Base-by-base conservation (phyloP, 371 early-diverging fungal genomes). In the Syncephalastrum contaminatum region DNA sequence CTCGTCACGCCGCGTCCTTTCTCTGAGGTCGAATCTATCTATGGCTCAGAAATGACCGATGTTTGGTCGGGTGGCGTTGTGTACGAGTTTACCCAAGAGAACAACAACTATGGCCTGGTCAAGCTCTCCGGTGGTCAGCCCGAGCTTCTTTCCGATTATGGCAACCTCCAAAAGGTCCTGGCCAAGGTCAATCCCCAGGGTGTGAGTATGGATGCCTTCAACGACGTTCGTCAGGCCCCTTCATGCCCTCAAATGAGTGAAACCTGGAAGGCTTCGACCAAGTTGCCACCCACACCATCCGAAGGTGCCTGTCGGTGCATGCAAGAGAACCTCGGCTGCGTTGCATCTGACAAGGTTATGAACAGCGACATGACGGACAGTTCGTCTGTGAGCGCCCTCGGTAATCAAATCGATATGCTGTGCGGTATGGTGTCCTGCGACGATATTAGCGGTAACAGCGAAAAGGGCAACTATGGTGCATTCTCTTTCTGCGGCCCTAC, bases 31-130 rank as follows among this genome's bases (percentile, higher is more conserved):
- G 73, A 68, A 24, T 76, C 89, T 16, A 71, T 92, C 42, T 88
- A 85, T 57, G 87, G 89, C 10, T 59, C 82, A 0, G 82, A 86
- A 20, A 90, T 92, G 92, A 73, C 71, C 6, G 54, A 57, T 46
- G 69, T 70, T 0, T 88, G 87, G 75, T 89, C 89, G 1, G 91
- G 91, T 20, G 92, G 90, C 24, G 80, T 92, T 30, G 83, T 88
- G 30, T 92, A 91, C 63, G 91, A 90, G 64, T 92, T 85, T 83
- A 76, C 85, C 5, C 83, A 92, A 53, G 91, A 92, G 54, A 82
- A 73, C 61, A 92, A 91, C 69, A 66, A 84, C 53, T 92, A 90
- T 66, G 92, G 92, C 2, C 61, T 92, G 8, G 90, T 90, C 48
- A 71, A 84, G 61, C 73, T 86, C 44, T 55, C 69, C 16, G 55